phyloP scores from a whole-genome alignment of 2,329 filamentous ascomycete genomes.

The Fusarium albosuccineum region DNA sequence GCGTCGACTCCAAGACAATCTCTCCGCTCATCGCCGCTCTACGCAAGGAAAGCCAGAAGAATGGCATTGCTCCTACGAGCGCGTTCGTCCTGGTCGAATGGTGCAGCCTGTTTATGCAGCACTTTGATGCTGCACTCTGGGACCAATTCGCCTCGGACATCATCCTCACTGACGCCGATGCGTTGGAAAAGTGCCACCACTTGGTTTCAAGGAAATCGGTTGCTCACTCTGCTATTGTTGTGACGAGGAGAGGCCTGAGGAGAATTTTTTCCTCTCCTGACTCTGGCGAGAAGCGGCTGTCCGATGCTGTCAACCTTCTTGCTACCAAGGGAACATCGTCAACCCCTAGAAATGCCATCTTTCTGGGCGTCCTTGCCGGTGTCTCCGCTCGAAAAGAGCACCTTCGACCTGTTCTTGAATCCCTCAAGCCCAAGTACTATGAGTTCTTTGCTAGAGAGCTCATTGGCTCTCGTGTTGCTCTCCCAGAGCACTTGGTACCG shows the following conservation, averaged over 20 bases:
- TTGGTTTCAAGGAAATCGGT: conserved; percentile 74
- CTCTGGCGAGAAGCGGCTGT: conserved; percentile 70
- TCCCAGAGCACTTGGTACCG: conserved; percentile 79
- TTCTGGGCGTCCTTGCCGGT: conserved; percentile 88
- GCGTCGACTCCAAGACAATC: conserved; percentile 68
- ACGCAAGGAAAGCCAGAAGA: conserved; percentile 80
- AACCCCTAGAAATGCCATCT: conserved; percentile 77
- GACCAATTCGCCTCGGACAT: conserved; percentile 74
- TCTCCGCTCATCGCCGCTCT: conserved; percentile 75
- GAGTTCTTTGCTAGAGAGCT: conserved; percentile 89
- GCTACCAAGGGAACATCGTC: conserved; percentile 75
- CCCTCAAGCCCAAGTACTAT: conserved; percentile 78
- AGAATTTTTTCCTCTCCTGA: conserved; percentile 74
- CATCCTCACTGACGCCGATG: conserved; percentile 76
- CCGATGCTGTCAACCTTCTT: conserved; percentile 73
- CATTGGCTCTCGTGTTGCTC: conserved; percentile 78
- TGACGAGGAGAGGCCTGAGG: conserved; percentile 84
- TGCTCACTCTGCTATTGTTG: conserved; percentile 78
- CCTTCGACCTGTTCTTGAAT: conserved; percentile 72
- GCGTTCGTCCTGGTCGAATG: conserved; percentile 93
- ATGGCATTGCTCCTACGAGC: conserved; percentile 80
- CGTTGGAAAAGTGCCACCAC: conserved; percentile 82
- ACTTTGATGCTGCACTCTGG: conserved; percentile 74
- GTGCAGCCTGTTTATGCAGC: conserved; percentile 83
- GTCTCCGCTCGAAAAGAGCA: conserved; percentile 80